Percentiles rank a stretch among this genome's conserved stretches.
phyloP scores from a whole-genome alignment of 1,284 basidiomycete genomes.

The Schizophyllum commune region DNA sequence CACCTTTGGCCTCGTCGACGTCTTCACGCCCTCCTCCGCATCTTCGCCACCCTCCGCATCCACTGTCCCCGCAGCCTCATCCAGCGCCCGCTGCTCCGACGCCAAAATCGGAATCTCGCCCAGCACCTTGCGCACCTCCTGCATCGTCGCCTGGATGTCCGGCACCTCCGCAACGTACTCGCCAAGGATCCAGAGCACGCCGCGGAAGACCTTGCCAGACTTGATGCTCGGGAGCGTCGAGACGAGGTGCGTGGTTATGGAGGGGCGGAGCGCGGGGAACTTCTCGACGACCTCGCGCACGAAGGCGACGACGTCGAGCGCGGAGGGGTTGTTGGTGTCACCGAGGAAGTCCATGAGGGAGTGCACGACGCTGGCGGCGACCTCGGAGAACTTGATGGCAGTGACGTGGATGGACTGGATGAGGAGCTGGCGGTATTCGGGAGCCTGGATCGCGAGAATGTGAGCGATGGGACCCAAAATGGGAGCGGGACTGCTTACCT shows the following conservation, averaged over 20 bases:
- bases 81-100: conserved; percentile 69
- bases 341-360: conserved; percentile 98
- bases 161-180: conserved; percentile 71
- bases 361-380: conserved; percentile 93
- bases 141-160: conserved; percentile 65
- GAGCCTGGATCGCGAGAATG: conserved; percentile 40
- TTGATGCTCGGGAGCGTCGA: conserved; percentile 86
- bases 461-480: neutral
- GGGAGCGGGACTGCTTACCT: conserved; percentile 34
- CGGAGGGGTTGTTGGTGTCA: conserved; percentile 33
- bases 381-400: conserved; percentile 97
- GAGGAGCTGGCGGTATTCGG: conserved; percentile 93
- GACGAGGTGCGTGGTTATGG: conserved; percentile 85
- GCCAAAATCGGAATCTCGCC: conserved; percentile 97
- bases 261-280: conserved; percentile 82
- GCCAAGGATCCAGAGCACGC: conserved; percentile 96
- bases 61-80: conserved; percentile 34
- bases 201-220: conserved; percentile 96
- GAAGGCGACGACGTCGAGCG: conserved; percentile 3
- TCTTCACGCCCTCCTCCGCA: conserved; percentile 19
- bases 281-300: conserved; percentile 92
- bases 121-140: conserved; percentile 80
- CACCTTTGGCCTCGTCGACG: conserved; percentile 46
- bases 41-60: conserved; percentile 33
- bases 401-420: conserved; percentile 98